Conservation (phyloP, 2,329 filamentous ascomycete genomes). For the Trichoderma simmonsii region DNA sequence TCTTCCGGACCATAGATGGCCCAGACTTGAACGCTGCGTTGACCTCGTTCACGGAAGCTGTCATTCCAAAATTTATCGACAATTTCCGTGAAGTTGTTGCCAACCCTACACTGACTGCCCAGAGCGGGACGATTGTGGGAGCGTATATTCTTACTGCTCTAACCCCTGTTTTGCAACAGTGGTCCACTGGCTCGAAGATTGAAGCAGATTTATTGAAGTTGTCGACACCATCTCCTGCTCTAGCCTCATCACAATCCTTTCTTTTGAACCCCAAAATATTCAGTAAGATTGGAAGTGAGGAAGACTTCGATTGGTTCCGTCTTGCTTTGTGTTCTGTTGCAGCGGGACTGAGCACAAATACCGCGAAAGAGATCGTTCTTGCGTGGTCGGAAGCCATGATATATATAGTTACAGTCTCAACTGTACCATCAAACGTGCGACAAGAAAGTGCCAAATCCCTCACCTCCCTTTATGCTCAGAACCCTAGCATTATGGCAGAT, state of each 20-base stretch:
- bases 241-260: slow-evolving; percentile 82
- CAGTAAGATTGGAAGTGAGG: slow-evolving; percentile 68
- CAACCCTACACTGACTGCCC: slow-evolving; percentile 75
- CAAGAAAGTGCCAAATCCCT: slow-evolving; percentile 61
- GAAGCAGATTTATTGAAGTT: slow-evolving; percentile 52
- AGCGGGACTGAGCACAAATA: slow-evolving; percentile 49
- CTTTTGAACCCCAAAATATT: slow-evolving; percentile 82
- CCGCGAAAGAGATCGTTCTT: slow-evolving; percentile 49
- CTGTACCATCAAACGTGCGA: slow-evolving; percentile 59
- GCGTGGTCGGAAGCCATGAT: slow-evolving; percentile 84
- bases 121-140: slow-evolving; percentile 76
- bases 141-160: slow-evolving; percentile 73
- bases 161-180: slow-evolving; percentile 51
- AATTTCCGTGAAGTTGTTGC: slow-evolving; percentile 73
- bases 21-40: slow-evolving; percentile 47
- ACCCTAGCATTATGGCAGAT: slow-evolving; percentile 57
- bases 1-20: slow-evolving; percentile 57
- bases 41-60: slow-evolving; percentile 50
- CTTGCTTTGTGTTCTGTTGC: slow-evolving; percentile 65
- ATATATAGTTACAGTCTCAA: slow-evolving; percentile 67
- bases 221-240: slow-evolving; percentile 61
- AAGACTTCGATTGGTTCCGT: slow-evolving; percentile 76
- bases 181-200: slow-evolving; percentile 51
- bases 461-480: slow-evolving; percentile 60
- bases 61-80: slow-evolving; percentile 57